phyloP scores from a whole-genome alignment of 768 basidiomycete genomes.

The Russula earlei region DNA sequence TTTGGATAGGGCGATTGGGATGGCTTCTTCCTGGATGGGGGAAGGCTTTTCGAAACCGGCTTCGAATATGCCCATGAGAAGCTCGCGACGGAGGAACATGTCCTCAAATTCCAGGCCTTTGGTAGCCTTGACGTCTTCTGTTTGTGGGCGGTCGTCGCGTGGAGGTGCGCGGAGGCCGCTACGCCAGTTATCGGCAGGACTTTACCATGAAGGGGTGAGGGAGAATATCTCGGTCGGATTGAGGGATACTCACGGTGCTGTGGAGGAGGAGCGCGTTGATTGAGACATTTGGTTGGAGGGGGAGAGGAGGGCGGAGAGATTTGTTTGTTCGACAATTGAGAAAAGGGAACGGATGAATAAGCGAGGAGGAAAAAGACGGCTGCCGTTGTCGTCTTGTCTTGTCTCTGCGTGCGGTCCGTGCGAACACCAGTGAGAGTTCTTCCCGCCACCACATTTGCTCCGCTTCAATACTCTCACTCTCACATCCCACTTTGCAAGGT shows the following conservation, averaged over 20 bases:
- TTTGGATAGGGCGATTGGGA: conserved; percentile 86
- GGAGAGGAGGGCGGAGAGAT: background rate
- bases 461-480: too few relatives aligned
- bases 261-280: conserved; percentile 19
- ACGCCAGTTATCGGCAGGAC: conserved; percentile 48
- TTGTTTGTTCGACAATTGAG: background rate
- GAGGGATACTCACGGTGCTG: conserved; percentile 16
- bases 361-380: background rate
- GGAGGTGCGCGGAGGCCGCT: conserved; percentile 70
- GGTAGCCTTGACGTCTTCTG: conserved; percentile 91
- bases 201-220: background rate
- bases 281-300: conserved; percentile 14
- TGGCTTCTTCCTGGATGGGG: conserved; percentile 98
- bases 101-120: conserved; percentile 96
- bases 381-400: too few relatives aligned
- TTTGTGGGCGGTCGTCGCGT: conserved; percentile 91
- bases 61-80: conserved; percentile 99
- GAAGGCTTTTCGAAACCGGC: conserved; percentile 96
- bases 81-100: conserved; percentile 83
- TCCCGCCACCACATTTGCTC: too few relatives aligned
- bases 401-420: too few relatives aligned
- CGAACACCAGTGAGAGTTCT: too few relatives aligned
- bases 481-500: too few relatives aligned
- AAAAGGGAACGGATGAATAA: background rate
- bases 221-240: background rate